Evolutionary conservation across 305 asterid genomes (phyloP), one percentile per base, ranked within the genome.

Genomic region (Fraxinus baroniana): DNA sequence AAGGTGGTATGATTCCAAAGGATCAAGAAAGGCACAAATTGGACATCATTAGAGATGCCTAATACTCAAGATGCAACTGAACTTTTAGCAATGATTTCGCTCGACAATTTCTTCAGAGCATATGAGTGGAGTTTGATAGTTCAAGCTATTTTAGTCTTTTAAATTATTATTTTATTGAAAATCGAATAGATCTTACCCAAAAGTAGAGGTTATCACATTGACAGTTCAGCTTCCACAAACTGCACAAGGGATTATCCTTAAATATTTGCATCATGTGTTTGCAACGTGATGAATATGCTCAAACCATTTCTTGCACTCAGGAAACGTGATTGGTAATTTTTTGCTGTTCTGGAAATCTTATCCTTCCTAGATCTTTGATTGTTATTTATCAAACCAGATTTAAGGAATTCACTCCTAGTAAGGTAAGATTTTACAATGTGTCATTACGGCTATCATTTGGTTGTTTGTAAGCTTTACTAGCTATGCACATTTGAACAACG

Each of bases 1-100:
- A 71, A 28, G 76, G 44, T 71, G 33, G 76, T 32, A 15, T 71
- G 76, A 72, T 17, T 10, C 12, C 46, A 26, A n/a, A 28, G 39
- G 74, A 6, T 68, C 74, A 33, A 35, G 49, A 72, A 35, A 72
- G 77, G 49, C 77, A n/a, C 77, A 72, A 72, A 72, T 18, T 33
- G 28, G 26, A 35, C 49, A 18, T 35, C 49, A n/a, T 17, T 17
- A 72, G 28, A n/a, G 49, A 72, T 33, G 26, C 46, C 77, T 24
- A 71, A 2, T 17, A 32, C 44, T 71, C 76, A 32, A n/a, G 76
- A 32, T 71, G 24, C 44, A 72, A 72, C 28, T 13, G 44, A 66
- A 28, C 36, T 68, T 68, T 68, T 28, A 17, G 74, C 37, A 10
- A 12, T 28, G 18, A 68, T 68, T 9, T 68, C 18, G 20, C 37